Base-by-base conservation (phyloP, 495 filamentous ascomycete species). In the Hypoxylon lienhwacheense region DNA sequence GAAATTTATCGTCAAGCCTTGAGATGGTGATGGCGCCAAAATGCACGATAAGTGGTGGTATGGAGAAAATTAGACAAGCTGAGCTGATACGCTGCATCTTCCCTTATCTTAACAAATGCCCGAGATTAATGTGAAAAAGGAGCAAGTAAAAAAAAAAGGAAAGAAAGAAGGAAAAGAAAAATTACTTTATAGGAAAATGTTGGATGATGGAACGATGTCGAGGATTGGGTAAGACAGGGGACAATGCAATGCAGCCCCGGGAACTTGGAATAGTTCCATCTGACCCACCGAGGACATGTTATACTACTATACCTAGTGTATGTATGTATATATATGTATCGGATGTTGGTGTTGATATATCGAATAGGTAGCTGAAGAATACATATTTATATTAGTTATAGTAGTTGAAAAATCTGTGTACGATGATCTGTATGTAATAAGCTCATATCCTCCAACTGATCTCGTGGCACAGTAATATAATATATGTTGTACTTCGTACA, bases 81-180 rank as follows among this genome's bases (percentile, higher is more conserved):
- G 25, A 29, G 34, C 34, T 51, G 33, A 47, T 51, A 24, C 25
- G n/a, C 34, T 10, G 16, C 36, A 22, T 24, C 19, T 11, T 19
- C 32, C 46, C 20, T 61, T 61, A 54, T 55, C 57, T 60, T 60
- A 55, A 60, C 56, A 60, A 33, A 11, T 46, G 7, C 33, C 8
- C 11, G 46, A 44, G 50, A 29, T 24, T 7, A 8, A 12, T 36
- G 50, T 60, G 56, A 53, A 39, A 19, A 25, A 31, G 29, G 20
- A 37, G 44, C 35, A 53, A 29, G 3, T 25, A 24, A 33, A 36
- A 41, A 25, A 52, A 14, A n/a, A 31, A 2, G 28, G 28, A 31
- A 31, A 3, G 12, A 28, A 28, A 31, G 28, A 31, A 31, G 22
- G 22, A 3, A 42, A 40, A 40, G 8, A 19, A 28, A 10, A 29